phyloP scores from a whole-genome alignment of 345 rosid species.

The Cardiospermum halicacabum region DNA sequence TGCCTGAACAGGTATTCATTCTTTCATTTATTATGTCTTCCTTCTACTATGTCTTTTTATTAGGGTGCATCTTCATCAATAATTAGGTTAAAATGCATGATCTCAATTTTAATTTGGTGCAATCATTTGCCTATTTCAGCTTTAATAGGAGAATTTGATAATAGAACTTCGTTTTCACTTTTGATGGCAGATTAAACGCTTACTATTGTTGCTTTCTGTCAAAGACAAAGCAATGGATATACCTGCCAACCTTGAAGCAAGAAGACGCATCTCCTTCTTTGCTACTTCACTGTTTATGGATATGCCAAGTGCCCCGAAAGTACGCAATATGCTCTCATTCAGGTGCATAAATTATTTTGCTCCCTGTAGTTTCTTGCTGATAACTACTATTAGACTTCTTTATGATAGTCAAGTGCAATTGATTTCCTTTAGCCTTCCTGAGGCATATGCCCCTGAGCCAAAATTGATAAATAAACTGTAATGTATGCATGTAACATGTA shows the following conservation, averaged over 20 bases:
- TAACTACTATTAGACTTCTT: neutral
- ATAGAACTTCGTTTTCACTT: constrained; percentile 21
- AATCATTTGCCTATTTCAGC: neutral
- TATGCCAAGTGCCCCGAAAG: constrained; percentile 88
- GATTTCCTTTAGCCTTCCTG: neutral
- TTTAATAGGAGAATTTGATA: too few species aligned
- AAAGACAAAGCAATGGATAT: constrained; percentile 88
- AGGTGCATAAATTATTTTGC: constrained; percentile 41
- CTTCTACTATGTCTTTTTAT: neutral
- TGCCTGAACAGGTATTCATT: constrained; percentile 67
- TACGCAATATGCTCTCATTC: constrained; percentile 86
- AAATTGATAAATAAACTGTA: constrained; percentile 1
- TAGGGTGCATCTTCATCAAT: neutral
- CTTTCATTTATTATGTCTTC: neutral
- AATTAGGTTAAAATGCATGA: neutral
- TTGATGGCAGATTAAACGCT: constrained; percentile 65
- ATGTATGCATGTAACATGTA: neutral
- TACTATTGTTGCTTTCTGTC: constrained; percentile 66
- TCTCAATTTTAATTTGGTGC: neutral
- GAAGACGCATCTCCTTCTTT: constrained; percentile 83
- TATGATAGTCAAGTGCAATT: neutral
- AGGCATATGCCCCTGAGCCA: neutral
- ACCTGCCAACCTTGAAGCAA: constrained; percentile 83
- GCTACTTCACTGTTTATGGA: constrained; percentile 94
- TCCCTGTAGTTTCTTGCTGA: constrained; percentile 10